These are phyloP conservation scores for Phalaenopsis equestris DNA, from an alignment of 106 monocot species.

Conservation along the genomic window DNA sequence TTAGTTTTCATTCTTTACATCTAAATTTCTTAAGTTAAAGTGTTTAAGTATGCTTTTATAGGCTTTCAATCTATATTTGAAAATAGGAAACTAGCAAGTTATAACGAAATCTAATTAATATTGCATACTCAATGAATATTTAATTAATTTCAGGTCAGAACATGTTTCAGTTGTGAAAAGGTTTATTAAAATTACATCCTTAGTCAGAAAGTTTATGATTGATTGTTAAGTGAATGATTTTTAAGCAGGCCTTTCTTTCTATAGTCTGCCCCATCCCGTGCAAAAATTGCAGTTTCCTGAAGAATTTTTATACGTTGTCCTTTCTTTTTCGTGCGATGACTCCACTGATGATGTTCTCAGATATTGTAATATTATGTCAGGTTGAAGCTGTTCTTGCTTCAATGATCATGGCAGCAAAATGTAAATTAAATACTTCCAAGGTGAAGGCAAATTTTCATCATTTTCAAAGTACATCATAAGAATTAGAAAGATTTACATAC, in stretches of 20 bases:
- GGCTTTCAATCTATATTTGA: not conserved
- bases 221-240: no score
- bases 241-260: not conserved
- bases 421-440: constrained; percentile 34
- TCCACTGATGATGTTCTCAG: not conserved
- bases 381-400: constrained; percentile 60
- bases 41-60: not conserved
- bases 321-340: not conserved
- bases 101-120: not conserved
- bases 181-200: not conserved
- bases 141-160: no score
- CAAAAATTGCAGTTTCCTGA: not conserved
- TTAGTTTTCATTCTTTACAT: not conserved
- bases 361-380: constrained; percentile 23
- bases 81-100: not conserved
- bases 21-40: not conserved
- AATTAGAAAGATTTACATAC: no score
- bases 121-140: no score
- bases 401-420: constrained; percentile 51
- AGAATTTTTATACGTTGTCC: not conserved
- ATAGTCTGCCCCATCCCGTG: not conserved
- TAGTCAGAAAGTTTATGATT: no score
- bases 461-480: not conserved
- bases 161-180: not conserved
- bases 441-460: constrained; percentile 22